Evolutionary conservation across 1,284 basidiomycete species (phyloP), one percentile per base, ranked within the genome.

Genomic region (Cryptococcus jaspeensis): DNA sequence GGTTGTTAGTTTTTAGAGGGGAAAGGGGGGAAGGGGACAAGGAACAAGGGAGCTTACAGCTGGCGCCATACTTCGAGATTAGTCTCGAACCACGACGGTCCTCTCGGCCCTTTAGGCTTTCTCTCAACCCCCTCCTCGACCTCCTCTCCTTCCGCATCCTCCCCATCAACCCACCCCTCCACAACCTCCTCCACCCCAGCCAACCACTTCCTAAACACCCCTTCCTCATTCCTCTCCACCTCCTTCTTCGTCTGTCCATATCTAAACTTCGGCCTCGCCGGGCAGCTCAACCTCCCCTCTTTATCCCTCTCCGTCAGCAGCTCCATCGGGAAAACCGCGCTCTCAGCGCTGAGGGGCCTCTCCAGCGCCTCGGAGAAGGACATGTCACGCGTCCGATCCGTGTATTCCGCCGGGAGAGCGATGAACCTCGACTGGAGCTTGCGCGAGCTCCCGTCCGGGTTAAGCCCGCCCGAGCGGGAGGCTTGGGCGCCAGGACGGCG

Each of bases 51-150:
- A 36, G 64, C 72, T 66, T 52, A 70, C 85, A 94, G 77, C 78
- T 95, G 92, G 61, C 92, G 79, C 91, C 91, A 95, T 6, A 95
- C 92, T 73, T 94, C 89, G 23, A 94, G 70, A 74, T 95, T 95
- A 35, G 89, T 84, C 75, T 95, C 92, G 72, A 86, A 95, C 71
- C 88, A 87, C 0, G 88, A 87, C 6, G 73, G 71, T 46, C 72
- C 69, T 41, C 69, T 62, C 3, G 69, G 66, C 55, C 54, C 56
- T 41, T 48, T 53, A 37, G 48, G 50, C 15, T 58, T 40, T 46
- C 66, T 48, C 5, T 70, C 65, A 52, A 58, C 49, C 61, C 49
- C 42, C 23, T 54, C 20, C 61, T 61, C 16, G 66, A 55, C 46
- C 49, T 61, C 44, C 15, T 42, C 55, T 16, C 51, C 55, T 37